Percentiles rank a stretch among this genome's conserved stretches.
phyloP scores from a whole-genome alignment of 2,329 filamentous ascomycete species.

The Domatiomyces catenatus region DNA sequence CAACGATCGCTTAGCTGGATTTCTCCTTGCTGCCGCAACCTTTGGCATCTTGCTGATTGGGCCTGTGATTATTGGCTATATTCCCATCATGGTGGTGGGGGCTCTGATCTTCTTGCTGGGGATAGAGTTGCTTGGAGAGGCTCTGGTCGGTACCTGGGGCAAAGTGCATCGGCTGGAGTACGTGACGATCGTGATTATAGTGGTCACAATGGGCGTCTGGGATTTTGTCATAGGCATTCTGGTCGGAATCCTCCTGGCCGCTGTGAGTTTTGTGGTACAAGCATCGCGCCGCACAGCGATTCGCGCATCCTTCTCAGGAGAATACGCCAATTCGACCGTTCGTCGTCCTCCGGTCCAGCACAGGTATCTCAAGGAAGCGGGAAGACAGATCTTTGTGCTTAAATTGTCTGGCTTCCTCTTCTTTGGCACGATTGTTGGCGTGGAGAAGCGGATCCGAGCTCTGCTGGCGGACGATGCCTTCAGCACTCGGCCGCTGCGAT shows the following conservation, averaged over 20 bases:
- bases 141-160: slow-evolving; percentile 73
- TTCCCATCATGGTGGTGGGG: slow-evolving; percentile 93
- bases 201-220: slow-evolving; percentile 88
- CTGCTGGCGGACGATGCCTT: slow-evolving; percentile 76
- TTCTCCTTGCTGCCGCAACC: slow-evolving; percentile 68
- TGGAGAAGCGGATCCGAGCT: slow-evolving; percentile 72
- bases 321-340: slow-evolving; percentile 81
- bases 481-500: slow-evolving; percentile 62
- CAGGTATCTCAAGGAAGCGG: slow-evolving; percentile 70
- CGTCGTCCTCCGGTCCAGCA: slow-evolving; percentile 79
- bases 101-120: slow-evolving; percentile 89
- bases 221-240: slow-evolving; percentile 94
- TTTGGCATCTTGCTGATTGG: slow-evolving; percentile 71
- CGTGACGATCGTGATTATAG: slow-evolving; percentile 70
- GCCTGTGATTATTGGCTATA: slow-evolving; percentile 77
- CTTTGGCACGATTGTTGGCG: slow-evolving; percentile 91
- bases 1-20: slow-evolving; percentile 68
- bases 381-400: slow-evolving; percentile 74
- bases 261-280: slow-evolving; percentile 79
- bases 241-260: slow-evolving; percentile 79
- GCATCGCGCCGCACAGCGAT: slow-evolving; percentile 82
- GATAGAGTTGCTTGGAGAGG: slow-evolving; percentile 80
- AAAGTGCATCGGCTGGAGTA: slow-evolving; percentile 81
- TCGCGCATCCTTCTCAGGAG: slow-evolving; percentile 75
- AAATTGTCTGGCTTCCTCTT: slow-evolving; percentile 94